phyloP scores from a whole-genome alignment of 2,329 filamentous ascomycete genomes.

The Arthrobotrys entomopaga region DNA sequence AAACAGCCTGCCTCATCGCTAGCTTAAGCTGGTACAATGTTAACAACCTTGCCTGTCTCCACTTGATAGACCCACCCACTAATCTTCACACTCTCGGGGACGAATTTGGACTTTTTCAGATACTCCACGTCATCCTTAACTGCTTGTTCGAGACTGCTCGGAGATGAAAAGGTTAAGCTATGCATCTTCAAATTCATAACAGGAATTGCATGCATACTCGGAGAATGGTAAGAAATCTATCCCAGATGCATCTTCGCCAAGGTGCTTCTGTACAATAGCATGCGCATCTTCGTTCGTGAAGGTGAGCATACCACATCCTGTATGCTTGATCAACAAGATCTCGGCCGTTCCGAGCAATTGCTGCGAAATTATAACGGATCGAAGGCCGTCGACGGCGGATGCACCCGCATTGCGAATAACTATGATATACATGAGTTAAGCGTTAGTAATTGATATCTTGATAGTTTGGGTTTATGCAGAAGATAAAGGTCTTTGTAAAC shows the following conservation, averaged over 20 bases:
- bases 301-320: constrained; percentile 75
- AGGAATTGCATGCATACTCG: constrained; percentile 32
- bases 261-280: constrained; percentile 69
- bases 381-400: constrained; percentile 74
- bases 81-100: constrained; percentile 71
- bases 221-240: constrained; percentile 56
- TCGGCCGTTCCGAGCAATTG: constrained; percentile 81
- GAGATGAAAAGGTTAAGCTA: background rate
- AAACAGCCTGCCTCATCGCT: too few relatives aligned
- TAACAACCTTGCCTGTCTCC: constrained; percentile 73
- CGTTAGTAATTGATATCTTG: background rate
- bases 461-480: background rate
- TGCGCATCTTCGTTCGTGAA: constrained; percentile 71
- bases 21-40: constrained; percentile 61
- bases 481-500: constrained; percentile 34
- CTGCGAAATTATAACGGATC: constrained; percentile 80
- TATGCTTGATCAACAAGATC: constrained; percentile 77
- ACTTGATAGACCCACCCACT: constrained; percentile 83
- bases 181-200: background rate
- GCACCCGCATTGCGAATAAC: constrained; percentile 68
- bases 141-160: constrained; percentile 67
- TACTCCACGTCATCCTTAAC: constrained; percentile 74
- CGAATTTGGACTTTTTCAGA: constrained; percentile 69
- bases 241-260: constrained; percentile 67
- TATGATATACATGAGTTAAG: background rate